phyloP scores from a whole-genome alignment of 2,329 filamentous ascomycete species.

The Diaporthe australafricana region DNA sequence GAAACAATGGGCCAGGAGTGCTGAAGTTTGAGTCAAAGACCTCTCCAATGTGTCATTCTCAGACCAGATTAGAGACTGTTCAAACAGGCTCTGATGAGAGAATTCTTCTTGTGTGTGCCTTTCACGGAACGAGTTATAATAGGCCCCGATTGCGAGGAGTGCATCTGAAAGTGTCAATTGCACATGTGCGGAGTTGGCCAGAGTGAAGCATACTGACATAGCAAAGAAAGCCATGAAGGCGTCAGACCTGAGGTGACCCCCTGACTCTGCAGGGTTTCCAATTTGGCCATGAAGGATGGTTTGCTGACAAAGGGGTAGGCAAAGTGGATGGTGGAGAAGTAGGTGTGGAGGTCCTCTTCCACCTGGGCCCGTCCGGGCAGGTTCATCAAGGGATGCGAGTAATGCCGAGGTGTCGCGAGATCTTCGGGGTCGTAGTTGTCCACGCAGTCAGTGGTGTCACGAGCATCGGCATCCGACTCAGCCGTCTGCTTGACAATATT shows the following conservation, averaged over 20 bases:
- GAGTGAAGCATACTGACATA: constrained; percentile 39
- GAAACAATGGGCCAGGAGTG: constrained; percentile 47
- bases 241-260: neutral
- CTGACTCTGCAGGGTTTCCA: neutral
- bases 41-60: constrained; percentile 41
- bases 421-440: constrained; percentile 44
- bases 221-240: neutral
- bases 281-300: neutral
- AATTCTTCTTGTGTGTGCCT: constrained; percentile 33
- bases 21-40: constrained; percentile 41
- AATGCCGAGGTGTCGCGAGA: neutral
- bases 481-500: constrained; percentile 45
- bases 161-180: neutral
- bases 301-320: neutral
- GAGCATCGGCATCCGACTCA: neutral
- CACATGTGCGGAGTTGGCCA: too few species aligned
- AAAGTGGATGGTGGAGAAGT: neutral
- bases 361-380: neutral
- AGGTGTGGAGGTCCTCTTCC: neutral
- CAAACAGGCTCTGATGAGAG: constrained; percentile 42
- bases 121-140: constrained; percentile 45
- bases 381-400: neutral
- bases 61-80: constrained; percentile 42
- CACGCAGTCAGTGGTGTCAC: constrained; percentile 34
- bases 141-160: constrained; percentile 45